phyloP scores from a whole-genome alignment of 1,284 basidiomycete genomes.

The Puccinia horiana region DNA sequence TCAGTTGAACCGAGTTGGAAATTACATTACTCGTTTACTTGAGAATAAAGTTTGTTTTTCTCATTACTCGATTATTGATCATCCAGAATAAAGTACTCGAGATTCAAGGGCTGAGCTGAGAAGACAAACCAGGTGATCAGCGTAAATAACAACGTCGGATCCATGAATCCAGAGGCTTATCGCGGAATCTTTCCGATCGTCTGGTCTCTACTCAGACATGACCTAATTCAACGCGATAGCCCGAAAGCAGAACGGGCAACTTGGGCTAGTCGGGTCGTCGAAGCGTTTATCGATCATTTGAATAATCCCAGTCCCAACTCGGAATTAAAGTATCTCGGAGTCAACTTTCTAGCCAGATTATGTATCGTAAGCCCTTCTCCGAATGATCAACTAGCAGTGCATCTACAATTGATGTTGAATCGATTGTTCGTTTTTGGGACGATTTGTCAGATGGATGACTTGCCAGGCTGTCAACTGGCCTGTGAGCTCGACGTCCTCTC shows the following conservation, averaged over 20 bases:
- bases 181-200: slow-evolving; percentile 74
- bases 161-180: slow-evolving; percentile 69
- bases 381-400: not conserved
- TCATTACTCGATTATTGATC: slow-evolving; percentile 49
- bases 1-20: slow-evolving; percentile 66
- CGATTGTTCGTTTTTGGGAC: not conserved
- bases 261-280: slow-evolving; percentile 32
- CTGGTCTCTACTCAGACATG: slow-evolving; percentile 69
- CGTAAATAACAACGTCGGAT: slow-evolving; percentile 61
- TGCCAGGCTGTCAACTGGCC: slow-evolving; percentile 38
- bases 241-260: not conserved
- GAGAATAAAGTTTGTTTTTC: slow-evolving; percentile 62
- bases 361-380: slow-evolving; percentile 29
- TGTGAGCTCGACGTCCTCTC: slow-evolving; percentile 23
- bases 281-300: slow-evolving; percentile 47
- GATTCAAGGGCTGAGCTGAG: not conserved
- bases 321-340: slow-evolving; percentile 36
- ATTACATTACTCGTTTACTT: slow-evolving; percentile 72
- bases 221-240: slow-evolving; percentile 15
- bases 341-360: slow-evolving; percentile 37
- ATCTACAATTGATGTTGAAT: not conserved
- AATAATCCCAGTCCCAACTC: slow-evolving; percentile 14
- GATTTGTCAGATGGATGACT: slow-evolving; percentile 39
- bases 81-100: not conserved
- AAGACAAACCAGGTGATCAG: slow-evolving; percentile 50